Evolutionary conservation across 139 green algal species (phyloP), one percentile per base, ranked within the genome.

Genomic region (Chlamydomonas sphaeroides): DNA sequence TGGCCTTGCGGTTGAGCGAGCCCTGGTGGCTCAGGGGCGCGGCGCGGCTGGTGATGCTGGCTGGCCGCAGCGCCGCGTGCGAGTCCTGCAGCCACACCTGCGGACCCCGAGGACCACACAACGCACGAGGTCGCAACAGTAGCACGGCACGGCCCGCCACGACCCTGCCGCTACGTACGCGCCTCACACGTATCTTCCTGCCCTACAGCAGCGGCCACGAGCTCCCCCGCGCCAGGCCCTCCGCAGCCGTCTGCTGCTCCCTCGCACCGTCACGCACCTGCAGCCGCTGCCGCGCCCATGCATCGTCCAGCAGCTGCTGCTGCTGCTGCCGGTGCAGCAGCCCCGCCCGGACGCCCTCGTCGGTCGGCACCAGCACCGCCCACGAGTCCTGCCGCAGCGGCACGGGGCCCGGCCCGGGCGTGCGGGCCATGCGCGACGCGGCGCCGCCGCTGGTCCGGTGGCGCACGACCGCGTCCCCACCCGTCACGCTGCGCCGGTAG

Each of bases 11-110:
- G 39, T 33, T 39, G 20, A 49, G 67, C 39, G 36, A 74, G 8
- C 32, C 56, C 56, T 62, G 56, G 18, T 62, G 56, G 18, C 18
- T n/a, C 10, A 26, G 10, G 20, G 32, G 6, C 66, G 26, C 39
- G 35, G 39, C 39, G 39, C 69, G n/a, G 39, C 25, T 32, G 33
- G 69, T 10, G 45, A 62, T 23, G 18, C n/a, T 23, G 32, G 39
- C 41, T n/a, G 20, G 25, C 1, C 66, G 38, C 39, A 72, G 39
- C 66, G 39, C 69, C 32, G 48, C 10, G 32, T 65, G 69, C 17
- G 45, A 65, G 35, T 77, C 69, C 0, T 65, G 25, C 48, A 77
- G 49, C 69, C 69, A 77, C 32, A 15, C 59, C 69, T 30, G 68
- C 20, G n/a, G n/a, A n/a, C n/a, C n/a, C n/a, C n/a, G n/a, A n/a